phyloP scores from a whole-genome alignment of 768 basidiomycete species.

The Trametes coccinea region DNA sequence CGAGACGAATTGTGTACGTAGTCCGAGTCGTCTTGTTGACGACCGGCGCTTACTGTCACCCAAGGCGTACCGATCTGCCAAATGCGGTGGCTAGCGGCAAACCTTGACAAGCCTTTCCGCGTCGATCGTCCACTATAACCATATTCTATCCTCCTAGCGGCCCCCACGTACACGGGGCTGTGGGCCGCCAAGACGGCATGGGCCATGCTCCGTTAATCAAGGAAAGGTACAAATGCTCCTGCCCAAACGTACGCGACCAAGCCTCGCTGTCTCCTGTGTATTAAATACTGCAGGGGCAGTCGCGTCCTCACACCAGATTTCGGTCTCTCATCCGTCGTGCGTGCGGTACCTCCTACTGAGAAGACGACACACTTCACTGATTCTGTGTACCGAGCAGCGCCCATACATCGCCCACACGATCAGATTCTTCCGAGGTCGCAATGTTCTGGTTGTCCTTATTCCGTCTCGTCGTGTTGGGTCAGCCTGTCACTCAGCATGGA shows the following conservation, averaged over 20 bases:
- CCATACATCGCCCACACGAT: too few relatives aligned
- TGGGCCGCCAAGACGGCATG: constrained; percentile 2
- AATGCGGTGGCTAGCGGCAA: constrained; percentile 4
- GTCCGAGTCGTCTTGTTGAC: not conserved
- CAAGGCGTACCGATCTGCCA: constrained; percentile 9
- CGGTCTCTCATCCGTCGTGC: too few relatives aligned
- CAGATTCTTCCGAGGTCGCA: not conserved
- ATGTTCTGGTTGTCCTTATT: constrained; percentile 14
- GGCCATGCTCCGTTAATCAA: not conserved
- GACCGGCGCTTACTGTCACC: not conserved
- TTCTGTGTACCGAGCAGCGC: too few relatives aligned
- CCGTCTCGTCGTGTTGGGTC: constrained; percentile 18
- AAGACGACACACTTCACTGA: too few relatives aligned
- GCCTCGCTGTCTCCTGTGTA: not conserved
- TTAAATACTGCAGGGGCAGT: not conserved
- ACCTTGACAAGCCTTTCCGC: not conserved
- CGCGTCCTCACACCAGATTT: too few relatives aligned
- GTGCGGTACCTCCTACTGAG: too few relatives aligned
- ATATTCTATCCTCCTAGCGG: not conserved
- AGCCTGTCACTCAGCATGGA: not conserved
- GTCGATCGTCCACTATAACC: constrained; percentile 15
- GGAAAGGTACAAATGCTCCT: constrained; percentile 5
- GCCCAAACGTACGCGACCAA: not conserved
- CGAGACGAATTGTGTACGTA: not conserved
- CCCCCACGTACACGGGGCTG: not conserved